A percentile compares a stretch with the other conserved stretches of the same genome.
phyloP scores from a whole-genome alignment of 2,329 filamentous ascomycete species.

The Kalmusia sp. region DNA sequence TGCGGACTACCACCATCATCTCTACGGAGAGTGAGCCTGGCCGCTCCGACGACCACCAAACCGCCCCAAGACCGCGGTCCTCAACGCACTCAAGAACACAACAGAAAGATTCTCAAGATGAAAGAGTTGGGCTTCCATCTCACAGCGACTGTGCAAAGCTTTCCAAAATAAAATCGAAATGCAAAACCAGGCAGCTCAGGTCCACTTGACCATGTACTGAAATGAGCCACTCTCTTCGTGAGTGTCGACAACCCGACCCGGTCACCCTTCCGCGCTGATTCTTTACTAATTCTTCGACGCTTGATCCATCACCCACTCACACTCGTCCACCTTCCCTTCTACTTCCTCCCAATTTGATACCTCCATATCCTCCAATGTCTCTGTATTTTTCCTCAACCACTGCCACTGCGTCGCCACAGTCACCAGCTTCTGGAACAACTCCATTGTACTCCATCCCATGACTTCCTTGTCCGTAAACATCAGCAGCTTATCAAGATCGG shows the following conservation, averaged over 20 bases:
- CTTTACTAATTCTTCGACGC: not conserved
- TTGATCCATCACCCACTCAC: constrained; percentile 33
- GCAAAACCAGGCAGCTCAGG: too few relatives aligned
- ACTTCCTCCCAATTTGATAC: constrained; percentile 29
- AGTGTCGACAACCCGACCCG: not conserved
- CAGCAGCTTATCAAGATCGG: constrained; percentile 30
- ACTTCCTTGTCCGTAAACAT: constrained; percentile 29
- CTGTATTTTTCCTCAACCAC: constrained; percentile 35
- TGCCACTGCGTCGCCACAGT: constrained; percentile 34
- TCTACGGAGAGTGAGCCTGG: not conserved
- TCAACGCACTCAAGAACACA: not conserved
- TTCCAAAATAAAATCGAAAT: too few relatives aligned
- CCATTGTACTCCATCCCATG: constrained; percentile 17
- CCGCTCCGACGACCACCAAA: not conserved
- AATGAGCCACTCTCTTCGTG: too few relatives aligned
- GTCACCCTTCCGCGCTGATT: not conserved
- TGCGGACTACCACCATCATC: constrained; percentile 4
- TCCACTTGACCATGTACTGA: too few relatives aligned
- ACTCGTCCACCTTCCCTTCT: constrained; percentile 29
- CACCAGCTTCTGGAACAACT: constrained; percentile 15
- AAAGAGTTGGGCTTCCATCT: too few relatives aligned
- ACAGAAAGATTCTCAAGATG: not conserved
- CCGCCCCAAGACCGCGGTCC: not conserved
- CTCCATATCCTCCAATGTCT: constrained; percentile 33
- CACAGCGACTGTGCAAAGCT: too few relatives aligned